Base-by-base conservation (phyloP, 768 basidiomycete genomes). In the Boletus reticuloceps region DNA sequence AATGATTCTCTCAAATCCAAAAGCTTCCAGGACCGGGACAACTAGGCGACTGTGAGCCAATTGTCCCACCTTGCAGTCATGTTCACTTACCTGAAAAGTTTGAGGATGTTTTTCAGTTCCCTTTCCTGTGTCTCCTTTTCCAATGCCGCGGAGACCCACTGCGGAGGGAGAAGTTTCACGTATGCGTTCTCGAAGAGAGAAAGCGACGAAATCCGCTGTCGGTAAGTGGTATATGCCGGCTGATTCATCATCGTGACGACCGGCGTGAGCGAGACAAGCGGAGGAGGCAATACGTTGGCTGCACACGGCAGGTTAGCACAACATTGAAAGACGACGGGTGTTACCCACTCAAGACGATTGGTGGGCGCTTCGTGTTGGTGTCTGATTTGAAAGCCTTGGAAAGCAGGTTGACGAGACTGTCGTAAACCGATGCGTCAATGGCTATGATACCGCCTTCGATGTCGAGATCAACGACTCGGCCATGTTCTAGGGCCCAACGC, bases 271-370 rank as follows among this genome's bases (percentile, higher is more conserved):
- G 89, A 76, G 60, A 85, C 83, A 60, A 88, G 82, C 1, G 91
- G 87, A 37, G 91, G 91, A 42, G 90, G 91, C 11, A 94, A 77
- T 40, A 90, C 71, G 67, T 90, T 91, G 50, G 86, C 91, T 94
- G 65, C 46, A 62, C 17, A 38, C 5, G 40, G 34, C 41, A 44
- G 5, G 40, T 63, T 36, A 67, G 45, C 12, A 14, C 19, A 16
- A 13, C 22, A 11, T 17, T 10, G 25, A 20, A 14, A 29, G 27
- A 40, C 17, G 19, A 56, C 40, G 47, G 37, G 20, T 5, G 22
- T 4, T 22, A 54, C 63, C 60, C 65, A 90, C 91, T 85, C 40
- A 93, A 73, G 52, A 91, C 77, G 68, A 91, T 82, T 32, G 84
- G 78, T 6, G 81, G 77, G 2, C 78, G 67, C 61, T 76, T 72